Conservation (phyloP, 148 eudicot genomes). For the Amaranthus cruentus region DNA sequence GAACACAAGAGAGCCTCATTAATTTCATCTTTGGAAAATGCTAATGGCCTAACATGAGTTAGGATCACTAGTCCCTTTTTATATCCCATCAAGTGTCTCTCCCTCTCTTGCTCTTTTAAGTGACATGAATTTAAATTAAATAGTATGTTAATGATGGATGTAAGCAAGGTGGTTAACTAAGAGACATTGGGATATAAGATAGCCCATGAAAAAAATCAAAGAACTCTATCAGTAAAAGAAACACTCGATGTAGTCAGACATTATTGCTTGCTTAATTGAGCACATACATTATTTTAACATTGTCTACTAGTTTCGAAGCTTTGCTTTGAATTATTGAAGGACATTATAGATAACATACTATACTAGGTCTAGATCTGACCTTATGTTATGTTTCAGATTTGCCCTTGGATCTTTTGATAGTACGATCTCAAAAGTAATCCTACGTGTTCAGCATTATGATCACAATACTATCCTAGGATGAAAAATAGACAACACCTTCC, state of each 20-base stretch:
- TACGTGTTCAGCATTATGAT: background rate
- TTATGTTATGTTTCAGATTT: background rate
- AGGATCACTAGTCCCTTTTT: too few relatives aligned
- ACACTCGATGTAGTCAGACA: background rate
- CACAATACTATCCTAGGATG: background rate
- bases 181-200: background rate
- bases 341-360: background rate
- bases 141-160: background rate
- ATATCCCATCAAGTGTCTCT: too few relatives aligned
- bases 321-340: background rate
- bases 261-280: background rate
- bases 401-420: background rate
- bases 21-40: background rate
- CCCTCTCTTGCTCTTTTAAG: too few relatives aligned
- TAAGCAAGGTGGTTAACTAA: background rate
- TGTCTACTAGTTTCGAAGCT: background rate
- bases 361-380: background rate
- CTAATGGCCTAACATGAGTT: too few relatives aligned
- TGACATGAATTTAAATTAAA: too few relatives aligned
- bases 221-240: too few relatives aligned
- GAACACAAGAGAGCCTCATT: slow-evolving; percentile 1
- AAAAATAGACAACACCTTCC: background rate
- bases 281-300: background rate
- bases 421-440: background rate
- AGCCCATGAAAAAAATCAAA: background rate